Evolutionary conservation across 2,329 filamentous ascomycete genomes (phyloP).

Genomic region (Diplodia intermedia): DNA sequence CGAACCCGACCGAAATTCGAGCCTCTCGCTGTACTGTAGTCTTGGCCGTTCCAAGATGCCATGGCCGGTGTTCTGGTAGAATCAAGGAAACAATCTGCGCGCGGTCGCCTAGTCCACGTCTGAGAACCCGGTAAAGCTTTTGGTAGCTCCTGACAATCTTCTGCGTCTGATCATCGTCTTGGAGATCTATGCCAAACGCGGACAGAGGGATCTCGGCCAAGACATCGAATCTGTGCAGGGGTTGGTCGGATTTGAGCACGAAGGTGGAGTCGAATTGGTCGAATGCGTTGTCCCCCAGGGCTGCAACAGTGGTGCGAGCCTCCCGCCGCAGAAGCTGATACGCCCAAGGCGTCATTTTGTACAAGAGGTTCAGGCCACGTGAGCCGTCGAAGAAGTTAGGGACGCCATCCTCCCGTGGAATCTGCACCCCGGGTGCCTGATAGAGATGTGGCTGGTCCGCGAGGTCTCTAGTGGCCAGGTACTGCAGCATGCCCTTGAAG

Average conservation of each 20-base stretch:
- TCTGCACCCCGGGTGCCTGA: slow-evolving; percentile 47
- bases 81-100: slow-evolving; percentile 65
- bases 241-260: slow-evolving; percentile 65
- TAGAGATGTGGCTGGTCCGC: slow-evolving; percentile 68
- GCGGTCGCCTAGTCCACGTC: slow-evolving; percentile 76
- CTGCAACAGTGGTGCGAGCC: slow-evolving; percentile 74
- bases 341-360: slow-evolving; percentile 89
- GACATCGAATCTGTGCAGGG: slow-evolving; percentile 63
- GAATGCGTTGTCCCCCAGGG: slow-evolving; percentile 74
- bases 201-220: slow-evolving; percentile 52
- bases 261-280: slow-evolving; percentile 89
- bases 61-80: slow-evolving; percentile 42
- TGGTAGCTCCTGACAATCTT: slow-evolving; percentile 52
- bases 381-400: slow-evolving; percentile 81
- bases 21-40: slow-evolving; percentile 41
- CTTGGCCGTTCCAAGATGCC: slow-evolving; percentile 45
- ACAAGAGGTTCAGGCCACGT: slow-evolving; percentile 80
- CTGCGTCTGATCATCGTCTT: slow-evolving; percentile 40
- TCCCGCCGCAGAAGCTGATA: slow-evolving; percentile 76
- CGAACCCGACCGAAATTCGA: slow-evolving; percentile 68
- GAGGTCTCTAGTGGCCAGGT: slow-evolving; percentile 77
- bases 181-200: slow-evolving; percentile 40
- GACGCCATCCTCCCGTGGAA: slow-evolving; percentile 52
- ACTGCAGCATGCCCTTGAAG: slow-evolving; percentile 94
- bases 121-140: slow-evolving; percentile 70